A percentile compares a stretch with the other conserved stretches of the same genome.
Evolutionary conservation across 148 eudicot species (phyloP).

Genomic region (Chenopodium quinoa): DNA sequence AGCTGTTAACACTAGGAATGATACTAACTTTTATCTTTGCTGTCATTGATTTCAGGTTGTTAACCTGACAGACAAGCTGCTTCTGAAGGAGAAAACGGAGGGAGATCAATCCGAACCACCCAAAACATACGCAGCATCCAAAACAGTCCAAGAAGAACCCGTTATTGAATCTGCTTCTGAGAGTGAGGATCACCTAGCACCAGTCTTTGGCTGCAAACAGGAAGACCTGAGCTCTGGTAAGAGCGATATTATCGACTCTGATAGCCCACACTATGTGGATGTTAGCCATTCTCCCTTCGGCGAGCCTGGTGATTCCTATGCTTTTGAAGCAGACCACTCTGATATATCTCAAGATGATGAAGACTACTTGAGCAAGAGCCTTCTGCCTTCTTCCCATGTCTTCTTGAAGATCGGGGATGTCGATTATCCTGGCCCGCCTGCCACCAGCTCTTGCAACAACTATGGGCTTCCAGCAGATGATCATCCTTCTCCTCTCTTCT

Average conservation of each 20-base stretch:
- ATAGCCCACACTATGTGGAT: constrained; percentile 42
- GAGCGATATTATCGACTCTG: constrained; percentile 51
- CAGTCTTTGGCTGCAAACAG: constrained; percentile 26
- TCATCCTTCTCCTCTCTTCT: constrained; percentile 52
- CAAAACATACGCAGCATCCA: constrained; percentile 18
- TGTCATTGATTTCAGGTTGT: constrained; percentile 40
- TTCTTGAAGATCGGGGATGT: constrained; percentile 39
- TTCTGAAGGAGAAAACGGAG: constrained; percentile 33
- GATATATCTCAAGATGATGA: constrained; percentile 64
- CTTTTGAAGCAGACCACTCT: constrained; percentile 55
- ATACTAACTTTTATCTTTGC: neutral
- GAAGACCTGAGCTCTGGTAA: constrained; percentile 46
- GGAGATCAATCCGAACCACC: constrained; percentile 21
- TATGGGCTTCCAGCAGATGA: constrained; percentile 53
- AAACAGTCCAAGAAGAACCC: constrained; percentile 29
- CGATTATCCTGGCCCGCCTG: constrained; percentile 26
- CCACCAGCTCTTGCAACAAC: constrained; percentile 39
- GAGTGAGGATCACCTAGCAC: constrained; percentile 33
- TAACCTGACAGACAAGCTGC: constrained; percentile 51
- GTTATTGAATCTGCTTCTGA: constrained; percentile 37
- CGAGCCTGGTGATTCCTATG: constrained; percentile 49
- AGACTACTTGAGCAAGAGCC: constrained; percentile 41
- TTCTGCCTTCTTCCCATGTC: constrained; percentile 36
- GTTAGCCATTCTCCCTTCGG: constrained; percentile 36
- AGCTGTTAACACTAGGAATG: neutral